Evolutionary conservation across 495 filamentous ascomycete genomes (phyloP), one percentile per base, ranked within the genome.

Genomic region (Neurospora intermedia): DNA sequence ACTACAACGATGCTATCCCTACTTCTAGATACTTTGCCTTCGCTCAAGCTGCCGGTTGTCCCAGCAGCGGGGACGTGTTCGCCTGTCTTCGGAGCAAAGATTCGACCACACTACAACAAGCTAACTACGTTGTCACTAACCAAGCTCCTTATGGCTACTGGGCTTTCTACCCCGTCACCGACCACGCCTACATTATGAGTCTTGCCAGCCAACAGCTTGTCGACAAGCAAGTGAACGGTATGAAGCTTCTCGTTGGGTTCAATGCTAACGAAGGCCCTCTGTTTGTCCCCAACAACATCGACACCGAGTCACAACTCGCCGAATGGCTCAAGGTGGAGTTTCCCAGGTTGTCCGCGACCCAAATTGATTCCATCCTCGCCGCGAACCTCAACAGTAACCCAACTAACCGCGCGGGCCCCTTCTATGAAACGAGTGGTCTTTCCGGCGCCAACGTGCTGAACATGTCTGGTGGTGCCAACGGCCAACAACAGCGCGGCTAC

Each of bases 101-200:
- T 71, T 86, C 85, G 6, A 66, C 73, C 1, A 82, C 80, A 2
- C 81, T 91, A 11, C 87, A 89, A 76, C 84, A 86, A 71, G 88
- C 89, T 7, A 88, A 84, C 76, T 81, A 73, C 8, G 78, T 48
- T 31, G 81, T 89, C 69, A 88, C 85, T 0, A 79, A 80, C 62
- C 78, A 80, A 35, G 80, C 84, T 0, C 74, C 81, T 20, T 77
- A 77, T 59, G 79, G 79, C 16, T 75, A 73, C 84, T 70, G 78
- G 78, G 85, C 85, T 74, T 41, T 90, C 89, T 76, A 76, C 85
- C 90, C 90, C 7, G 90, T 91, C 18, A 88, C 88, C 1, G 90
- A 92, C 76, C 84, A 86, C 15, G 77, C 75, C 5, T 87, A 90
- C 77, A 81, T 91, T 73, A 81, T 82, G 69, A 80, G 87, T 39